These are phyloP conservation scores for Aspergillus neoniger DNA, from an alignment of 2,329 filamentous ascomycete genomes.

Conservation along the genomic window DNA sequence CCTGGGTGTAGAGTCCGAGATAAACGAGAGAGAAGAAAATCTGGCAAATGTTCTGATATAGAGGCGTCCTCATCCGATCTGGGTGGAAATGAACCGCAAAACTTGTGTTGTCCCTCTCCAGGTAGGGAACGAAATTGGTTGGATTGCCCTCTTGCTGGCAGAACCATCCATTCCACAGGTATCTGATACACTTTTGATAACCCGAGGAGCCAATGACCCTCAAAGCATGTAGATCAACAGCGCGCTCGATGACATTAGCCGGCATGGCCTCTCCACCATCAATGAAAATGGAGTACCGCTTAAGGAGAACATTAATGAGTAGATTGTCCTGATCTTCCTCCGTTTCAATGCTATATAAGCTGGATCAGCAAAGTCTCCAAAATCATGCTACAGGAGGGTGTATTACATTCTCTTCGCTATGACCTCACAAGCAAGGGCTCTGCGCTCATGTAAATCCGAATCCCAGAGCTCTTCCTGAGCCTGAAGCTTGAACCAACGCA, in stretches of 20 bases:
- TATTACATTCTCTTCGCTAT: conserved; percentile 73
- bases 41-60: conserved; percentile 90
- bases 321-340: conserved; percentile 80
- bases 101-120: conserved; percentile 72
- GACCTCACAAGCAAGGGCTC: conserved; percentile 83
- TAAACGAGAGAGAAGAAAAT: conserved; percentile 82
- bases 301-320: conserved; percentile 77
- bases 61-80: conserved; percentile 87
- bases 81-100: conserved; percentile 87
- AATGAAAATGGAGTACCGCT: conserved; percentile 80
- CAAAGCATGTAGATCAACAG: conserved; percentile 88
- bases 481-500: conserved; percentile 78
- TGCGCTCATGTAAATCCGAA: conserved; percentile 75
- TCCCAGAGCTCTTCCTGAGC: conserved; percentile 86
- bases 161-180: conserved; percentile 94
- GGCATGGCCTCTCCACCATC: conserved; percentile 72
- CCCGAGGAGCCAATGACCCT: conserved; percentile 86
- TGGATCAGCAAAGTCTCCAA: conserved; percentile 4
- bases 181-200: conserved; percentile 92
- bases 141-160: conserved; percentile 94
- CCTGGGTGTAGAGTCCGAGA: conserved; percentile 79
- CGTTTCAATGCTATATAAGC: conserved; percentile 68
- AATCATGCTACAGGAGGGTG: background rate
- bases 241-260: conserved; percentile 87
- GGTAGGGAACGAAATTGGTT: conserved; percentile 84